These are phyloP conservation scores for Colletotrichum somersetense DNA, from an alignment of 2,329 filamentous ascomycete genomes.

Conservation along the genomic window DNA sequence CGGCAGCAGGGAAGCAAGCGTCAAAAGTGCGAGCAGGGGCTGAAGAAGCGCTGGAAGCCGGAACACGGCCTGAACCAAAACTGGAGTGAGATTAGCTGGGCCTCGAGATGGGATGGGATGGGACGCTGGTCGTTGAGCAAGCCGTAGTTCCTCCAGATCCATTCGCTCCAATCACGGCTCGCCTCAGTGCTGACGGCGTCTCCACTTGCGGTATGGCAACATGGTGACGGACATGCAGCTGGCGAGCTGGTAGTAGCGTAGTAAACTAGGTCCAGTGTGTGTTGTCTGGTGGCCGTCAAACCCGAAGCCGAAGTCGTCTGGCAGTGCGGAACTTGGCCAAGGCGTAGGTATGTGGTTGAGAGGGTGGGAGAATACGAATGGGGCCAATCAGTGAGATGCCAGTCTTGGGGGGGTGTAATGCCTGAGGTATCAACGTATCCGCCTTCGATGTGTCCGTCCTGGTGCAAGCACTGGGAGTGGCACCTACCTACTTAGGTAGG, in stretches of 20 bases:
- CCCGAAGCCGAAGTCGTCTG: not conserved
- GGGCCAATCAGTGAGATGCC: not conserved
- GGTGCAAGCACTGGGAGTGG: not conserved
- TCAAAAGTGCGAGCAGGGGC: constrained; percentile 21
- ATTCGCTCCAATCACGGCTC: constrained; percentile 38
- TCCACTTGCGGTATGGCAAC: constrained; percentile 21
- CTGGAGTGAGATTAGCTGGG: constrained; percentile 25
- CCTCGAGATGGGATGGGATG: constrained; percentile 5
- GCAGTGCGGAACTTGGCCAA: constrained; percentile 7
- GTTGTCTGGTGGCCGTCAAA: not conserved
- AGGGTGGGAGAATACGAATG: not conserved
- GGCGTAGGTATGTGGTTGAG: constrained; percentile 1
- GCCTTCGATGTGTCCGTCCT: not conserved
- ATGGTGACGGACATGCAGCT: constrained; percentile 20
- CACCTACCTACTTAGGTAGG: not conserved
- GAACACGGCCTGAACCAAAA: constrained; percentile 12
- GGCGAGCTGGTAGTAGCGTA: constrained; percentile 6
- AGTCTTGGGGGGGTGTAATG: not conserved
- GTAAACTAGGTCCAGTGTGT: not conserved
- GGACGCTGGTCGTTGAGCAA: constrained; percentile 13
- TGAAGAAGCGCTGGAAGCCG: constrained; percentile 24
- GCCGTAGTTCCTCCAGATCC: constrained; percentile 6
- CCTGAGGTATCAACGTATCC: constrained; percentile 21
- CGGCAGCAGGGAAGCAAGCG: not conserved
- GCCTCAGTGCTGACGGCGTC: constrained; percentile 18